Evolutionary conservation across 1,284 basidiomycete genomes (phyloP).

Genomic region (Golubevia pallescens): DNA sequence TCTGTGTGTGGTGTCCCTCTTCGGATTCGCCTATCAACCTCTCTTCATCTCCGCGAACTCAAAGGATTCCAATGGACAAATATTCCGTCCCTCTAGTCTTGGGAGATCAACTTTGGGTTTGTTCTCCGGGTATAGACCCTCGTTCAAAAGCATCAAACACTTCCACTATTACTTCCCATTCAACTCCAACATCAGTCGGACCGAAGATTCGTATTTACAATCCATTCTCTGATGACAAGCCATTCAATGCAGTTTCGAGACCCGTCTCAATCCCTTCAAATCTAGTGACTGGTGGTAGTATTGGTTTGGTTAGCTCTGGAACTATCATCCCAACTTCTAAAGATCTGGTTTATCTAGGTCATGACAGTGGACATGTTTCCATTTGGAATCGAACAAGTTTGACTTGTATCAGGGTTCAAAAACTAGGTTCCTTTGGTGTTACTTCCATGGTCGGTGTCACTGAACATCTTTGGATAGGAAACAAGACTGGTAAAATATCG

Average conservation of each 20-base stretch:
- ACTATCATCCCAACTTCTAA: constrained; percentile 35
- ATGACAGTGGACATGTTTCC: constrained; percentile 40
- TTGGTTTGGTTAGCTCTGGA: constrained; percentile 45
- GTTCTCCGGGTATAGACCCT: constrained; percentile 13
- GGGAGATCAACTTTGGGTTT: constrained; percentile 56
- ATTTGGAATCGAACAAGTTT: constrained; percentile 1
- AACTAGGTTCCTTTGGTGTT: constrained; percentile 16
- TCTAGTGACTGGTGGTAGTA: constrained; percentile 23
- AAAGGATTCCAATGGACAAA: constrained; percentile 52
- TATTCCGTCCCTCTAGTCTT: constrained; percentile 29
- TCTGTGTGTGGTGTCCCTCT: not conserved
- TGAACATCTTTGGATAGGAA: constrained; percentile 46
- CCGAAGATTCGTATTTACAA: constrained; percentile 50
- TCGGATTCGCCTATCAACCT: not conserved
- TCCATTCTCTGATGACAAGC: constrained; percentile 46
- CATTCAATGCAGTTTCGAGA: constrained; percentile 52
- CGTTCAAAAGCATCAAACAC: not conserved
- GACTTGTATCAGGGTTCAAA: too few relatives aligned
- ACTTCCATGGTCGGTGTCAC: constrained; percentile 37
- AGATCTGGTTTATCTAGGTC: constrained; percentile 44
- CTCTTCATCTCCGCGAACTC: constrained; percentile 16
- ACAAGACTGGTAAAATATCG: constrained; percentile 38
- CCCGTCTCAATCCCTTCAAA: constrained; percentile 30
- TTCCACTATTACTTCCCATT: not conserved
- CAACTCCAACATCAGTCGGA: constrained; percentile 11